Evolutionary conservation across 257 asterid species (phyloP), one percentile per base, ranked within the genome.

Genomic region (Gentiana macrophylla): DNA sequence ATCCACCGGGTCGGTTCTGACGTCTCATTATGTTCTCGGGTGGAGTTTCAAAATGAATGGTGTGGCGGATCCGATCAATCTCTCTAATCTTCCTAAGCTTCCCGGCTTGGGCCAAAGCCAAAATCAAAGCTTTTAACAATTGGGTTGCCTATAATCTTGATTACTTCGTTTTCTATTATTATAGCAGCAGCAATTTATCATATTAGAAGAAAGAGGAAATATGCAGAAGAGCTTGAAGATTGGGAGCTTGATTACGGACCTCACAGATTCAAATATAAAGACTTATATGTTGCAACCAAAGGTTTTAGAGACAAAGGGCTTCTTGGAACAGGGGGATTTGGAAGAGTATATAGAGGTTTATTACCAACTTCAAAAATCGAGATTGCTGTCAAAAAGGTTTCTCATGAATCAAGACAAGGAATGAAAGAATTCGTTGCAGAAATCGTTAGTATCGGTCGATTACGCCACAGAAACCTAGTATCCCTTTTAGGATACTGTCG

Each of bases 241-340:
- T 84, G 96, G 96, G 95, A 86, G 72, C 82, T 81, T 1, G 94
- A 86, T 5, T 73, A 80, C 15, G 90, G 83, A 50, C 96, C 94
- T 4, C 89, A 84, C 4, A 66, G 96, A 57, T 86, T 74, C 45
- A 68, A 73, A 37, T 86, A 86, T 56, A 45, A 47, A 24, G 88
- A 86, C 55, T 81, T 86, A 1, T 75, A 81, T 37, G 37, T 37
- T 51, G 95, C 95, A 12, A 78, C 94, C 3, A 72, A 65, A n/a
- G 77, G 84, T 32, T 87, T 87, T 53, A 71, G 67, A 53, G 81
- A 81, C 15, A 76, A 68, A 12, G 96, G 77, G 73, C 54, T 84
- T 11, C 83, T 87, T 1, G 96, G 96, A 12, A 7, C 10, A 5
- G 96, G 96, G 0, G 96, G 96, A 38, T 82, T 88, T 24, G 96